These are phyloP conservation scores for Ceratobasidium sp. DNA, from an alignment of 1,284 basidiomycete species.

Conservation along the genomic window DNA sequence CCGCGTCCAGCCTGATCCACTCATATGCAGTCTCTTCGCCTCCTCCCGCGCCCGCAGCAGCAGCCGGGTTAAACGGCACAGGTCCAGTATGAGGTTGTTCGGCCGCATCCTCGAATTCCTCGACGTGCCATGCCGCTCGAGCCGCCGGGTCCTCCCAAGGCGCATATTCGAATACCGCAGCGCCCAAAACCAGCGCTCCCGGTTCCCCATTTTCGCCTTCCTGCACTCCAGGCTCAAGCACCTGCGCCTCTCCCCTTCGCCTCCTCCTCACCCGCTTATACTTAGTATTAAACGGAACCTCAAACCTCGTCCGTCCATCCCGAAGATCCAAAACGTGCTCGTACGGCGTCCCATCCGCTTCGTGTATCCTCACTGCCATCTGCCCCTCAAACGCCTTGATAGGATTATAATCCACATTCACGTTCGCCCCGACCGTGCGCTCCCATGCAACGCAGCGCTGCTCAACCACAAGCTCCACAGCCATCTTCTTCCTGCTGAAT, in stretches of 20 bases:
- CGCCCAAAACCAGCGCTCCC: conserved; percentile 58
- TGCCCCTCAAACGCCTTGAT: conserved; percentile 93
- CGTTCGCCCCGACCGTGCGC: conserved; percentile 69
- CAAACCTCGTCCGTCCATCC: conserved; percentile 88
- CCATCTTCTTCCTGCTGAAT: conserved; percentile 98
- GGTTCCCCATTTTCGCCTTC: conserved; percentile 90
- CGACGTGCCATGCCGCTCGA: conserved; percentile 94
- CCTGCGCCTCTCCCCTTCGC: conserved; percentile 93
- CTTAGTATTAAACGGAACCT: conserved; percentile 99
- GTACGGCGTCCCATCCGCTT: conserved; percentile 98
- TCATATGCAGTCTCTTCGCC: conserved; percentile 81
- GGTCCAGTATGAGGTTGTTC: conserved; percentile 89
- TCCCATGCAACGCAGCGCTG: conserved; percentile 87
- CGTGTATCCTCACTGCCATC: conserved; percentile 99
- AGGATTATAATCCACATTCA: conserved; percentile 79
- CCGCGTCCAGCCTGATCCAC: conserved; percentile 99
- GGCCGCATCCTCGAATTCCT: conserved; percentile 98
- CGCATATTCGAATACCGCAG: conserved; percentile 80
- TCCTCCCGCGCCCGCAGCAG: not conserved
- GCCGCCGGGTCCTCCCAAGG: conserved; percentile 97
- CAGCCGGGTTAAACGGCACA: conserved; percentile 35
- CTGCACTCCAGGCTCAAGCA: conserved; percentile 86
- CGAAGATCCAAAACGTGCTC: conserved; percentile 98
- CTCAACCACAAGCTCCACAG: conserved; percentile 94
- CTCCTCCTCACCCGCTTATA: conserved; percentile 93